These are phyloP conservation scores for Talaromyces wortmannii DNA, from an alignment of 495 filamentous ascomycete genomes.

Conservation along the genomic window DNA sequence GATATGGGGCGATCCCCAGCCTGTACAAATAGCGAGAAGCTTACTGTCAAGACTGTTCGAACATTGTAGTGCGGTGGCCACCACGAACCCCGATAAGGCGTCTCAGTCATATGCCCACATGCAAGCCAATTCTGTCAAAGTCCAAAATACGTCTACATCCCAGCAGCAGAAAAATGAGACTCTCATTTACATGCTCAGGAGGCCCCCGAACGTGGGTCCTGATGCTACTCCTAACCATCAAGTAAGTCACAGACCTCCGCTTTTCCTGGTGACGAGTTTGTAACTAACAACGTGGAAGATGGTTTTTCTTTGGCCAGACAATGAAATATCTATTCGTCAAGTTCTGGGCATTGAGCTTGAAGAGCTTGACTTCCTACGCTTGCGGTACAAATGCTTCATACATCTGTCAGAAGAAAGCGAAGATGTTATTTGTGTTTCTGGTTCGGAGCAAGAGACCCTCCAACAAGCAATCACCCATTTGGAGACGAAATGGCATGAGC, in stretches of 20 bases:
- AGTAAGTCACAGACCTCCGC: not conserved
- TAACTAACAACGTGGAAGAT: conserved; percentile 9
- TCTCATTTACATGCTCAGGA: not conserved
- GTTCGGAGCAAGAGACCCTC: conserved; percentile 14
- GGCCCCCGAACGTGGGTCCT: not conserved
- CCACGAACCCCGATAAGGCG: too few relatives aligned
- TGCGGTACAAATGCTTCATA: conserved; percentile 17
- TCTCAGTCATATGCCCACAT: not conserved
- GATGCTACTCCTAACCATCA: not conserved
- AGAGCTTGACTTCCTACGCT: conserved; percentile 37
- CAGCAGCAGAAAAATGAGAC: not conserved
- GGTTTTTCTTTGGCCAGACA: conserved; percentile 37
- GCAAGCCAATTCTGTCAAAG: not conserved
- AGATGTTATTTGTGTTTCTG: conserved; percentile 17
- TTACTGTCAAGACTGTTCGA: not conserved
- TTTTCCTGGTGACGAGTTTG: not conserved
- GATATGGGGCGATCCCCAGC: not conserved
- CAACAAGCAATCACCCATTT: conserved; percentile 27
- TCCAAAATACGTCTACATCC: not conserved
- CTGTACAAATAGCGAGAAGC: not conserved
- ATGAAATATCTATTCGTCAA: conserved; percentile 25
- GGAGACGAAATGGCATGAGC: conserved; percentile 22
- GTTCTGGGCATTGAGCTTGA: conserved; percentile 39
- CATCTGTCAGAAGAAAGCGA: conserved; percentile 24
- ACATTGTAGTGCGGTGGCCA: not conserved